Evolutionary conservation across 106 monocot species (phyloP).

Genomic region (Narthecium ossifragum): DNA sequence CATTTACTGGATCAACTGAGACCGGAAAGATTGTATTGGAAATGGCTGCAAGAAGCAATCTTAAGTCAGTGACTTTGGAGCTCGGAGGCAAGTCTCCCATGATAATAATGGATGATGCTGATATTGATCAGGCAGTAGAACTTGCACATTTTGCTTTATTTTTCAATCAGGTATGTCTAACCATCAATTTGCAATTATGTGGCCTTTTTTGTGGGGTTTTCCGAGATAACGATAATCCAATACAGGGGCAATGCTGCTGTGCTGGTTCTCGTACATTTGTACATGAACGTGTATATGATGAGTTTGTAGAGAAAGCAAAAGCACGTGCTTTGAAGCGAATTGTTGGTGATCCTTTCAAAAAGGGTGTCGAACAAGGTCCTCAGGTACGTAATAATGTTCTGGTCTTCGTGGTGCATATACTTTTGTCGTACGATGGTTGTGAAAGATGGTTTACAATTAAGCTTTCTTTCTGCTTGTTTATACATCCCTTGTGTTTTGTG

Average conservation of each 20-base stretch:
- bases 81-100: slow-evolving; percentile 76
- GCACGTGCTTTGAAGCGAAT: slow-evolving; percentile 68
- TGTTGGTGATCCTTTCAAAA: slow-evolving; percentile 87
- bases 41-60: slow-evolving; percentile 90
- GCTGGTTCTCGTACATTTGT: slow-evolving; percentile 94
- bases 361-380: slow-evolving; percentile 94
- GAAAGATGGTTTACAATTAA: no score
- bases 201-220: no score
- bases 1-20: slow-evolving; percentile 86
- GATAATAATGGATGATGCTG: slow-evolving; percentile 79
- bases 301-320: slow-evolving; percentile 90
- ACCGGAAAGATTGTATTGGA: slow-evolving; percentile 89
- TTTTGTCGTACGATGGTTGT: no score
- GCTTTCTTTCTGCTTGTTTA: no score
- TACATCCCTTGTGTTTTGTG: no score
- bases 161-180: slow-evolving; percentile 74
- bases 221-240: no score
- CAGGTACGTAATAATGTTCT: slow-evolving; percentile 38
- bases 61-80: slow-evolving; percentile 86
- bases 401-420: not conserved
- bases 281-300: slow-evolving; percentile 79
- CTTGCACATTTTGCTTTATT: slow-evolving; percentile 93
- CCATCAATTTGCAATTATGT: no score
- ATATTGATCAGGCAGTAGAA: slow-evolving; percentile 84
- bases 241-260: slow-evolving; percentile 91